Evolutionary conservation across 2,329 filamentous ascomycete genomes (phyloP).

Genomic region (Exophiala lecanii-corni): DNA sequence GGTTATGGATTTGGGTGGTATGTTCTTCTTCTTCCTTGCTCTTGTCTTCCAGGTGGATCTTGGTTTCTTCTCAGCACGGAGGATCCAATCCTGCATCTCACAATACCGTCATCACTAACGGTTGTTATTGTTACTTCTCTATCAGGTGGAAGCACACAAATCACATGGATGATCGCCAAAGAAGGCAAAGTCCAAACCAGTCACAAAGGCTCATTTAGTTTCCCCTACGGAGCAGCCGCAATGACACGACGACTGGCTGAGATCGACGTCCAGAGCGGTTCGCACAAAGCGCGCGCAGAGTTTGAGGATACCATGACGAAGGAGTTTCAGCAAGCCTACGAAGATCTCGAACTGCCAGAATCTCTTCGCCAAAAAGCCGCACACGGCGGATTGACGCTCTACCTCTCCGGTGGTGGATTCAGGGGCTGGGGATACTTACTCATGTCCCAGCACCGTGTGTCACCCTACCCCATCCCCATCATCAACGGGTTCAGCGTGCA

Average conservation of each 20-base stretch:
- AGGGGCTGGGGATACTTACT: conserved; percentile 86
- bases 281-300: conserved; percentile 36
- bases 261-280: conserved; percentile 23
- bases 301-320: conserved; percentile 41
- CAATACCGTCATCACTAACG: too few species aligned
- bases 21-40: conserved; percentile 4
- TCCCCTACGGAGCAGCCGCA: conserved; percentile 67
- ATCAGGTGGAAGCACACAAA: conserved; percentile 49
- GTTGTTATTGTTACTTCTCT: too few species aligned
- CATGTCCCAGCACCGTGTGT: conserved; percentile 68
- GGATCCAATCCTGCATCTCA: too few species aligned
- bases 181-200: conserved; percentile 49
- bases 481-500: conserved; percentile 75
- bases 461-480: conserved; percentile 77
- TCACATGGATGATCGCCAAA: conserved; percentile 60
- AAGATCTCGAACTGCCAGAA: conserved; percentile 52
- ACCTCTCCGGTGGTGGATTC: conserved; percentile 86
- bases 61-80: too few species aligned
- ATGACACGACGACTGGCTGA: conserved; percentile 53
- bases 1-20: conserved; percentile 73
- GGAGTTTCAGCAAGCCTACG: conserved; percentile 58
- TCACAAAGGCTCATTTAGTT: conserved; percentile 55
- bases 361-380: conserved; percentile 42
- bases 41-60: too few species aligned
- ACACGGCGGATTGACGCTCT: conserved; percentile 61